Evolutionary conservation across 2,329 filamentous ascomycete species (phyloP).

Genomic region (Zymoseptoria brevis): DNA sequence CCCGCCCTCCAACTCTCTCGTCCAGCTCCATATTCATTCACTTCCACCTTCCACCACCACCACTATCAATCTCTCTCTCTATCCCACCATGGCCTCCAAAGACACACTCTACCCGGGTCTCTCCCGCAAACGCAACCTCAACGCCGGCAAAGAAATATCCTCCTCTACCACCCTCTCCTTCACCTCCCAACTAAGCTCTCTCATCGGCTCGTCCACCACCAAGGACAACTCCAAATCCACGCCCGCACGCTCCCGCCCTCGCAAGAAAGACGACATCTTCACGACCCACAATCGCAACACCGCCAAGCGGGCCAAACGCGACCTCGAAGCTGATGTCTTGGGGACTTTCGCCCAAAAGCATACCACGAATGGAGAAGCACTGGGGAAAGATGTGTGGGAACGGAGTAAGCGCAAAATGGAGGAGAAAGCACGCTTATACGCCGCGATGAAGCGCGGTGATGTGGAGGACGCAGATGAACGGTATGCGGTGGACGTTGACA

Average conservation of each 20-base stretch:
- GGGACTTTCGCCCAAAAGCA: constrained; percentile 55
- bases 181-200: constrained; percentile 74
- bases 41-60: background rate
- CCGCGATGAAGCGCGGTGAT: constrained; percentile 84
- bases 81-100: constrained; percentile 23
- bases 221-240: constrained; percentile 31
- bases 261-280: constrained; percentile 63
- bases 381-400: constrained; percentile 51
- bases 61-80: background rate
- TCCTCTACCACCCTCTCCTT: constrained; percentile 72
- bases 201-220: constrained; percentile 53
- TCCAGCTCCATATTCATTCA: background rate
- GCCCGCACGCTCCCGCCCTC: constrained; percentile 45
- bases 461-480: constrained; percentile 55
- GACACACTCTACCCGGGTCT: constrained; percentile 71
- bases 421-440: constrained; percentile 81
- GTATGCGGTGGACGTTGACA: constrained; percentile 81
- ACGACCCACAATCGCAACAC: constrained; percentile 55
- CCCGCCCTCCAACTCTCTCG: background rate
- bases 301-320: constrained; percentile 55
- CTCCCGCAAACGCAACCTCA: constrained; percentile 56
- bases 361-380: constrained; percentile 52
- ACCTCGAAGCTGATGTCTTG: constrained; percentile 48
- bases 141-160: constrained; percentile 55
- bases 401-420: constrained; percentile 76